Percentiles rank a stretch among this genome's conserved stretches.
Evolutionary conservation across 352 stramenopile genomes (phyloP).

Genomic region (Globisporangium lucens): DNA sequence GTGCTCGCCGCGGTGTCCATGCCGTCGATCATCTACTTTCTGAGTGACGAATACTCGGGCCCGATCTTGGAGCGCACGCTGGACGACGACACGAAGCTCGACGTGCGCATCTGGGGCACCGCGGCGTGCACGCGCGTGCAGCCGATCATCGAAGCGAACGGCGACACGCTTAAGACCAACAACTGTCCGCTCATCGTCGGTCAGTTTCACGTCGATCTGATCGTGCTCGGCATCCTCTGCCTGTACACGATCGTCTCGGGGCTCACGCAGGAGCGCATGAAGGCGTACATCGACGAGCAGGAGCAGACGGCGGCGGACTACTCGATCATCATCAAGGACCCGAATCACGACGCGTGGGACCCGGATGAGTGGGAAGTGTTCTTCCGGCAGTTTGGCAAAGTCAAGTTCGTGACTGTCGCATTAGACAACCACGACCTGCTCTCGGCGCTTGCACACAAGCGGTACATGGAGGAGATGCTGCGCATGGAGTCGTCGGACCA

Average conservation of each 20-base stretch:
- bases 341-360: slow-evolving; percentile 56
- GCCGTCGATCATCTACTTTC: slow-evolving; percentile 65
- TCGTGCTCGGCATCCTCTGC: slow-evolving; percentile 43
- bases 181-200: slow-evolving; percentile 49
- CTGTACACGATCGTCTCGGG: slow-evolving; percentile 44
- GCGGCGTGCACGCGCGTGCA: slow-evolving; percentile 52
- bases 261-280: slow-evolving; percentile 39
- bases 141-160: slow-evolving; percentile 17
- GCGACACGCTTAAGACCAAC: slow-evolving; percentile 23
- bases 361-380: slow-evolving; percentile 68
- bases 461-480: slow-evolving; percentile 70
- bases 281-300: slow-evolving; percentile 47
- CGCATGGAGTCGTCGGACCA: slow-evolving; percentile 55
- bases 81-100: slow-evolving; percentile 31
- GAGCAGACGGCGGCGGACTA: slow-evolving; percentile 76
- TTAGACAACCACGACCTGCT: slow-evolving; percentile 61
- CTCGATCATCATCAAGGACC: slow-evolving; percentile 67
- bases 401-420: slow-evolving; percentile 70
- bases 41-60: slow-evolving; percentile 57
- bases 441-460: slow-evolving; percentile 52
- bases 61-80: slow-evolving; percentile 24
- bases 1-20: slow-evolving; percentile 54
- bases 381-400: slow-evolving; percentile 61
- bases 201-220: slow-evolving; percentile 58
- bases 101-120: slow-evolving; percentile 51